Evolutionary conservation across 108 stramenopile genomes (phyloP).

Genomic region (Skeletonema costatum): DNA sequence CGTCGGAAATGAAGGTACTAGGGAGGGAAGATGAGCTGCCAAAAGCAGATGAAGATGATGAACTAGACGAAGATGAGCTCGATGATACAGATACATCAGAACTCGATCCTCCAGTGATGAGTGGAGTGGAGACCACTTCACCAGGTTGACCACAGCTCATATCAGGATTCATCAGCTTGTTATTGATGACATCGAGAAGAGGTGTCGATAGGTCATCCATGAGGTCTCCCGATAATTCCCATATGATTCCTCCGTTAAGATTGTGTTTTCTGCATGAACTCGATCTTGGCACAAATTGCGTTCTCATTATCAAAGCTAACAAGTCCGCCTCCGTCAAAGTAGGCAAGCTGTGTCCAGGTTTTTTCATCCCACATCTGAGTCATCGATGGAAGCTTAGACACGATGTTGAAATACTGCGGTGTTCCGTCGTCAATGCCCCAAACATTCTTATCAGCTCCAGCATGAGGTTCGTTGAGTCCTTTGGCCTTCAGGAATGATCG

Average conservation of each 20-base stretch:
- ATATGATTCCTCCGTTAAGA: conserved; percentile 22
- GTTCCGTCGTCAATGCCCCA: conserved; percentile 47
- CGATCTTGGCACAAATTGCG: conserved; percentile 37
- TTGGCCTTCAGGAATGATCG: conserved; percentile 38
- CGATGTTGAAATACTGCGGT: conserved; percentile 53
- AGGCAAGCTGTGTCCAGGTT: conserved; percentile 37
- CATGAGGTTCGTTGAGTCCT: conserved; percentile 38
- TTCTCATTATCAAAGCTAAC: conserved; percentile 34
- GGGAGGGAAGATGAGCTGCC: neutral
- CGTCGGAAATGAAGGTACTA: neutral
- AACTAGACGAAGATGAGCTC: neutral
- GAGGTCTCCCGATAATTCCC: conserved; percentile 9
- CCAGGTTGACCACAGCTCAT: conserved; percentile 6
- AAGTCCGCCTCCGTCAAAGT: conserved; percentile 28
- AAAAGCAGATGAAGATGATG: neutral
- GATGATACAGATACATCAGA: neutral
- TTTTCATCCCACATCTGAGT: conserved; percentile 34
- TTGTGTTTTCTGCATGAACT: conserved; percentile 36
- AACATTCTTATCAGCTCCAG: conserved; percentile 20
- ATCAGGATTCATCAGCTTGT: neutral
- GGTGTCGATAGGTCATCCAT: conserved; percentile 8
- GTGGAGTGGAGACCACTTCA: neutral
- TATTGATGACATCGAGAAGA: conserved; percentile 7
- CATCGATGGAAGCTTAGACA: conserved; percentile 40
- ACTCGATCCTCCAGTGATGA: neutral